Evolutionary conservation across 2,329 filamentous ascomycete species (phyloP), one percentile per base, ranked within the genome.

Genomic region (Neurospora crassa): DNA sequence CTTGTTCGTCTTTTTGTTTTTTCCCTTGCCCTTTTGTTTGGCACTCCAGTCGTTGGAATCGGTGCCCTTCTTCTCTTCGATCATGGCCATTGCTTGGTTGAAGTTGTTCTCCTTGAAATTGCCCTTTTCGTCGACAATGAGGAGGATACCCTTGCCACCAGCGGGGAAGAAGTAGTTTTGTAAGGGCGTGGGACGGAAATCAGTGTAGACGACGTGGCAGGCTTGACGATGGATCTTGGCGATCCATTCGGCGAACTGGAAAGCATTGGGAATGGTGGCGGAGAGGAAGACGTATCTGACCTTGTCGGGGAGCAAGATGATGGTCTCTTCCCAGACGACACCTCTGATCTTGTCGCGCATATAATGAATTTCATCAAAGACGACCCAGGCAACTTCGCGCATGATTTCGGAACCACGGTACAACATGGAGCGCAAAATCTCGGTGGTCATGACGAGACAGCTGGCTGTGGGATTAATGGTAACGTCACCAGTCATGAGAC

Each of bases 191-290:
- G 96, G 96, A 79, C 96, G 89, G 85, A 98, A 99, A 82, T 99
- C 95, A 69, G 96, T 99, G 81, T 99, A 99, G 3, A 99, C 96
- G 74, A 99, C 96, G 85, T 99, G 96, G 76, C 96, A 99, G 7
- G 96, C 95, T 79, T 99, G 96, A 75, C 92, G 92, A 80, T 99
- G 96, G 71, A 95, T 98, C 83, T 98, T 98, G 76, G 92, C 94
- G 77, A 99, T 97, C 96, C 96, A 99, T 81, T 99, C 95, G 76
- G 96, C 96, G 78, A 99, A 99, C 81, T 99, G 96, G 88, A 98
- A 97, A 69, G 96, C 94, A 79, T 99, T 99, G 70, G 96, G 96
- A 74, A 99, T 99, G 1, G 96, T 99, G 74, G 96, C 96, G 41
- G 96, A 99, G 73, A 99, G 84, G 82, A 99, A 99, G 71, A 99